phyloP scores from a whole-genome alignment of 2,329 filamentous ascomycete species.

The Cladosporium sp. region DNA sequence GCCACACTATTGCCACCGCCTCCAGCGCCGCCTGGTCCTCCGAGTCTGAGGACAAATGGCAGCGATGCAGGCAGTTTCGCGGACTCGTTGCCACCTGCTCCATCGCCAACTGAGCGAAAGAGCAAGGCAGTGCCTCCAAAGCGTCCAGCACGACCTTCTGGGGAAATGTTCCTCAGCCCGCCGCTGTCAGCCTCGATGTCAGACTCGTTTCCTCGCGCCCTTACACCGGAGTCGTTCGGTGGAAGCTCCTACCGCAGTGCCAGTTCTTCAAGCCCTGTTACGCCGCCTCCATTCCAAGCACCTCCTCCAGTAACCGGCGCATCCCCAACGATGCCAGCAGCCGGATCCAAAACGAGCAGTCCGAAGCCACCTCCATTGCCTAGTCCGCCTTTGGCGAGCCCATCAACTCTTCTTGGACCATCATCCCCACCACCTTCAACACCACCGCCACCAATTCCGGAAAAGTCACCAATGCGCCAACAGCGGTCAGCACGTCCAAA shows the following conservation, averaged over 20 bases:
- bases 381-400: not conserved
- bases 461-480: conserved; percentile 21
- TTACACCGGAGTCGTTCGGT: conserved; percentile 12
- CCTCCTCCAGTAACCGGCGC: conserved; percentile 13
- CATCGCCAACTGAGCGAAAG: conserved; percentile 19
- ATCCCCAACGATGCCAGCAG: conserved; percentile 1
- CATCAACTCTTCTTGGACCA: not conserved
- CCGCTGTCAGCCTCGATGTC: conserved; percentile 10
- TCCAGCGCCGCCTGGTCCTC: conserved; percentile 3
- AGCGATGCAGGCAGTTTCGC: conserved; percentile 17
- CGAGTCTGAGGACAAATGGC: conserved; percentile 2
- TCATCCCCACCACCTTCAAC: conserved; percentile 10
- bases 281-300: not conserved
- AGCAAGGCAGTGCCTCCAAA: conserved; percentile 26
- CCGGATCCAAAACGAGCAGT: not conserved
- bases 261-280: conserved; percentile 12
- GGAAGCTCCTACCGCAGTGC: conserved; percentile 10
- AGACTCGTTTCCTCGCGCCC: conserved; percentile 13
- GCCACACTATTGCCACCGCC: conserved; percentile 13
- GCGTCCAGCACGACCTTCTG: conserved; percentile 26
- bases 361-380: conserved; percentile 16
- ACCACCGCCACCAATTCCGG: conserved; percentile 24
- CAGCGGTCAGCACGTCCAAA: not conserved
- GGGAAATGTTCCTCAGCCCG: conserved; percentile 23
- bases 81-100: not conserved